These are phyloP conservation scores for Sutorius eximius DNA, from an alignment of 1,284 basidiomycete species.

Conservation along the genomic window DNA sequence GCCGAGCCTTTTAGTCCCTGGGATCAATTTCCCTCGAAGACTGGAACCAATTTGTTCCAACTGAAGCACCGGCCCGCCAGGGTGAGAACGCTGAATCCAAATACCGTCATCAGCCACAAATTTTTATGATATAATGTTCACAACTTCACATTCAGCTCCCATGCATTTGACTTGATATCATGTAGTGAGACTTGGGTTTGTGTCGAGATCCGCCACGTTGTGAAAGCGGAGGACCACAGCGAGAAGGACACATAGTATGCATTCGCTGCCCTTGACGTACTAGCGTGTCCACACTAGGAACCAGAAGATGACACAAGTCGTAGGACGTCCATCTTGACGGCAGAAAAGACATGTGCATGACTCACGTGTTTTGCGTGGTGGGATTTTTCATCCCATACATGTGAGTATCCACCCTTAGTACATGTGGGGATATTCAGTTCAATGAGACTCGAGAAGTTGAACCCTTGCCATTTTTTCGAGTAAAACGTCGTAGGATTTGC, in stretches of 20 bases:
- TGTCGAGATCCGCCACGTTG: background rate
- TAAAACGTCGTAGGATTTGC: no score
- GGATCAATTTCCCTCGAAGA: background rate
- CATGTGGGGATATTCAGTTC: no score
- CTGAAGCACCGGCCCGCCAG: background rate
- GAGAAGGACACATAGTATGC: background rate
- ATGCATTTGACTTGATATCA: background rate
- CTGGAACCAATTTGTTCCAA: background rate
- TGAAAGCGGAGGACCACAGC: background rate
- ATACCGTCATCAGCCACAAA: background rate
- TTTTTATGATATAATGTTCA: background rate
- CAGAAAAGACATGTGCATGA: background rate
- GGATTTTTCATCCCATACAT: background rate
- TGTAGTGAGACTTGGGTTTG: background rate
- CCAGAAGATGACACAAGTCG: background rate
- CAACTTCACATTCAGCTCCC: background rate
- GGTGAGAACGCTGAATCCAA: background rate
- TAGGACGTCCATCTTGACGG: background rate
- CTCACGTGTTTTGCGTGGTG: background rate
- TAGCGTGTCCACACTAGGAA: background rate
- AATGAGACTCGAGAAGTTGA: no score
- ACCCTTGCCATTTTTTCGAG: no score
- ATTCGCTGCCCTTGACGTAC: background rate
- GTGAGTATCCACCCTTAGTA: no score
- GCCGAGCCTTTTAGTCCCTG: background rate